These are phyloP conservation scores for Leishmania major DNA, from an alignment of 208 protist genomes.

Conservation along the genomic window DNA sequence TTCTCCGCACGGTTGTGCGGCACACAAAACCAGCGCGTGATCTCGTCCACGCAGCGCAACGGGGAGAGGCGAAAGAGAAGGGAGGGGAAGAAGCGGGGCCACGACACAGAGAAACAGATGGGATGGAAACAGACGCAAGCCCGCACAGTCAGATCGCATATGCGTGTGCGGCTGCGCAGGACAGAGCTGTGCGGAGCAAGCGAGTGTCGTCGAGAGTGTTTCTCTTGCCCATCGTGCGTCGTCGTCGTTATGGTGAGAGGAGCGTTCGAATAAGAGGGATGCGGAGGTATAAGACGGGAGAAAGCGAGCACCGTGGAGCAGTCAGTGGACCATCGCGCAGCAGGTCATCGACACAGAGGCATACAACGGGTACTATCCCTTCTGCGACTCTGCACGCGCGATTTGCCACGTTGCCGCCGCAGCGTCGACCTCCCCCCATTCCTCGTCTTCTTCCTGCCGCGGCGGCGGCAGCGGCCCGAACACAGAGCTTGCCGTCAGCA, in stretches of 20 bases:
- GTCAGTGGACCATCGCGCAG: neutral
- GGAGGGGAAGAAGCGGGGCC: constrained; percentile 92
- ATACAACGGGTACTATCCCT: neutral
- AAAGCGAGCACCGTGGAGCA: neutral
- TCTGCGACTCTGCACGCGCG: neutral
- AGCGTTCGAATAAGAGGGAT: neutral
- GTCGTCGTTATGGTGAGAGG: neutral
- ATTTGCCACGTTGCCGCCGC: neutral
- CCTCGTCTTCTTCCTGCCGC: neutral
- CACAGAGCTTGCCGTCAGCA: neutral
- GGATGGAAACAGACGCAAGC: neutral
- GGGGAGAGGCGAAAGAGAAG: neutral
- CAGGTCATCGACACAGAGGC: neutral
- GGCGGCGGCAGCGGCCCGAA: neutral
- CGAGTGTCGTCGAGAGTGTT: neutral
- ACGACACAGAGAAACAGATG: neutral
- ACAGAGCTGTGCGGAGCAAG: constrained; percentile 85
- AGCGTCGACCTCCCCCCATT: neutral
- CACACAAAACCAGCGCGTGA: neutral
- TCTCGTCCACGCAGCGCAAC: neutral
- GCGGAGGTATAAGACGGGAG: neutral
- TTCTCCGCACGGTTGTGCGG: neutral
- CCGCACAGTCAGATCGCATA: neutral
- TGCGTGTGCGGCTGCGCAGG: neutral
- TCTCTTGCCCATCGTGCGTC: neutral